phyloP scores from a whole-genome alignment of 257 asterid genomes.

The Verbena officinalis region DNA sequence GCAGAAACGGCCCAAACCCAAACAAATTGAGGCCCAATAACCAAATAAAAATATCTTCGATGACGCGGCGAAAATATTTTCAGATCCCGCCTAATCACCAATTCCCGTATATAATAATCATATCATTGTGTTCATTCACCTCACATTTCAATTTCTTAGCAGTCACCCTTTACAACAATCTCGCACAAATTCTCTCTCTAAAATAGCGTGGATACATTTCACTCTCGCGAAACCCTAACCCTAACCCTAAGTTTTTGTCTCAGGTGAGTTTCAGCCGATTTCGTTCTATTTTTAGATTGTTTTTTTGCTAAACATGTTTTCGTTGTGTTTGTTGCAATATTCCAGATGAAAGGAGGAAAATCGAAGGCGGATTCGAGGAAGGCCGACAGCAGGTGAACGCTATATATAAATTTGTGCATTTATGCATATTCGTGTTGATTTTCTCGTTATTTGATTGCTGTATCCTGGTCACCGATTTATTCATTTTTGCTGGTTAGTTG shows the following conservation, averaged over 20 bases:
- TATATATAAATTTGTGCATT: not conserved
- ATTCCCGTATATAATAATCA: not conserved
- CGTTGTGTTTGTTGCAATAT: not conserved
- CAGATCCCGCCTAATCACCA: conserved; percentile 16
- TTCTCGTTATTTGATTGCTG: not conserved
- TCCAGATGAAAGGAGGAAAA: conserved; percentile 58
- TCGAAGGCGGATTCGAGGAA: conserved; percentile 47
- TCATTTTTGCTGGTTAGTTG: not conserved
- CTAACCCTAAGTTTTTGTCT: not conserved
- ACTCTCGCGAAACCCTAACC: conserved; percentile 13
- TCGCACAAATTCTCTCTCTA: not conserved
- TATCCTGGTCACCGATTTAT: not conserved
- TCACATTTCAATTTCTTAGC: too few relatives aligned
- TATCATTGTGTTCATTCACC: too few relatives aligned
- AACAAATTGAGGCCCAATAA: not conserved
- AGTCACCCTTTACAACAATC: too few relatives aligned
- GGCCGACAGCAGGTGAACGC: conserved; percentile 42
- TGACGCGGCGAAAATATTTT: conserved; percentile 22
- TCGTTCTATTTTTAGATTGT: not conserved
- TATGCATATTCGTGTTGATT: not conserved
- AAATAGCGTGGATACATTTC: not conserved
- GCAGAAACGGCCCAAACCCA: too few relatives aligned
- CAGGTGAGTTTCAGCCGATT: not conserved
- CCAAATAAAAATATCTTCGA: not conserved
- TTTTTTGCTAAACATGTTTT: not conserved